phyloP scores from a whole-genome alignment of 345 rosid genomes.

The Balakata baccata region DNA sequence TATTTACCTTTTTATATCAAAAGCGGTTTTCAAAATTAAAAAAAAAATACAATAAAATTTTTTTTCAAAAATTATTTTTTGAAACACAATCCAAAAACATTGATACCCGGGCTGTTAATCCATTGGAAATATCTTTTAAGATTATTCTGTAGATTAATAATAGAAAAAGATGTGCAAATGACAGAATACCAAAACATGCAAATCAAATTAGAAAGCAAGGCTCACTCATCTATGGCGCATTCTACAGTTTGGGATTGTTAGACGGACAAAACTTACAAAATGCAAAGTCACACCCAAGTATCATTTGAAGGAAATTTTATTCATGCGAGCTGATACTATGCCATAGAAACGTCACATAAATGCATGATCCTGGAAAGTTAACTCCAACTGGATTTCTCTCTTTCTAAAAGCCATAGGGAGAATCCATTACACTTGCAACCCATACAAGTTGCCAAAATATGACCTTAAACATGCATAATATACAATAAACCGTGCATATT shows the following conservation, averaged over 20 bases:
- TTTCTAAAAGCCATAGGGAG: slow-evolving; percentile 22
- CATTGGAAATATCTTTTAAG: too few relatives aligned
- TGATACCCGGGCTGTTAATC: too few relatives aligned
- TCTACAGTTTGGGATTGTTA: neutral
- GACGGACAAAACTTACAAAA: neutral
- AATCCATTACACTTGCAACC: slow-evolving; percentile 12
- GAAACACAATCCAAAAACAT: too few relatives aligned
- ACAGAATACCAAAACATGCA: too few relatives aligned
- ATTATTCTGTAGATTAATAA: too few relatives aligned
- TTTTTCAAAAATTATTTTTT: too few relatives aligned
- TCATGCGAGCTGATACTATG: neutral
- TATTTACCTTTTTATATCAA: too few relatives aligned
- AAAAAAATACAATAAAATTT: too few relatives aligned
- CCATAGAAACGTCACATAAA: neutral
- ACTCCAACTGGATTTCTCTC: slow-evolving; percentile 16
- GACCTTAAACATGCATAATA: slow-evolving; percentile 10
- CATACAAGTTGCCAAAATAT: neutral
- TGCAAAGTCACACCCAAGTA: neutral
- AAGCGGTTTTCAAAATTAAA: too few relatives aligned
- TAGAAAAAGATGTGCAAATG: too few relatives aligned
- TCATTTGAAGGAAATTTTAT: neutral
- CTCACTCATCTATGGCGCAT: too few relatives aligned
- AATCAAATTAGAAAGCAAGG: too few relatives aligned
- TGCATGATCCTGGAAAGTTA: neutral
- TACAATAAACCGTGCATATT: slow-evolving; percentile 10